These are phyloP conservation scores for Abrus precatorius DNA, from an alignment of 306 rosid genomes.

Conservation along the genomic window DNA sequence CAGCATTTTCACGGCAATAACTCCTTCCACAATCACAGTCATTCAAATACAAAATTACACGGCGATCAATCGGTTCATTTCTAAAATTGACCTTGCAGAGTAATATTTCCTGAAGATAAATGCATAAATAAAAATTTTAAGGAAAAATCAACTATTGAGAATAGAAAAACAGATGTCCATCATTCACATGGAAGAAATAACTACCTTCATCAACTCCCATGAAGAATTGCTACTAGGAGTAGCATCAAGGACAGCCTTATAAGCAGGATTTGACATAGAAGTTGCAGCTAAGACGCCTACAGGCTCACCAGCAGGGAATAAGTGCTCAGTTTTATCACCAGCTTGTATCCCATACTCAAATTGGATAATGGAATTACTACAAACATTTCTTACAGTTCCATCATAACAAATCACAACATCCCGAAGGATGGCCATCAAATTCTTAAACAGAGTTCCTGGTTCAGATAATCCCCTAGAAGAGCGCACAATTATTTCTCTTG, in stretches of 20 bases:
- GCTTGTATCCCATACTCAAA: slow-evolving; percentile 75
- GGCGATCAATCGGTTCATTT: slow-evolving; percentile 82
- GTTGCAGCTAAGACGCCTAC: slow-evolving; percentile 99
- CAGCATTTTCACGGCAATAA: slow-evolving; percentile 83
- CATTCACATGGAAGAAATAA: slow-evolving; percentile 19
- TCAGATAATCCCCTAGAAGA: slow-evolving; percentile 95
- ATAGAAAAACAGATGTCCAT: not conserved
- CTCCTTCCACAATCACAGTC: slow-evolving; percentile 81
- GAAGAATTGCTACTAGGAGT: slow-evolving; percentile 92
- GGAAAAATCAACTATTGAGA: not conserved
- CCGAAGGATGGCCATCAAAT: slow-evolving; percentile 95
- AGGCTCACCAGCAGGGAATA: slow-evolving; percentile 96
- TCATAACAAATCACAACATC: slow-evolving; percentile 92
- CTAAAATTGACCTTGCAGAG: slow-evolving; percentile 82
- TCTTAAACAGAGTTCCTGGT: slow-evolving; percentile 92
- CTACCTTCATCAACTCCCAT: slow-evolving; percentile 99
- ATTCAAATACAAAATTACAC: slow-evolving; percentile 79
- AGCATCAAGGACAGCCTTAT: slow-evolving; percentile 95
- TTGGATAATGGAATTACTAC: slow-evolving; percentile 86
- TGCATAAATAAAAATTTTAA: slow-evolving; percentile 10
- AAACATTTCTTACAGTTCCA: slow-evolving; percentile 90
- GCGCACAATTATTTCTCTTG: slow-evolving; percentile 85
- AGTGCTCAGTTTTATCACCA: slow-evolving; percentile 54
- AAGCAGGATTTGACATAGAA: slow-evolving; percentile 97
- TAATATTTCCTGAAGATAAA: slow-evolving; percentile 77